Evolutionary conservation across 148 eudicot genomes (phyloP), one percentile per base, ranked within the genome.

Genomic region (Vaccinium corymbosum): DNA sequence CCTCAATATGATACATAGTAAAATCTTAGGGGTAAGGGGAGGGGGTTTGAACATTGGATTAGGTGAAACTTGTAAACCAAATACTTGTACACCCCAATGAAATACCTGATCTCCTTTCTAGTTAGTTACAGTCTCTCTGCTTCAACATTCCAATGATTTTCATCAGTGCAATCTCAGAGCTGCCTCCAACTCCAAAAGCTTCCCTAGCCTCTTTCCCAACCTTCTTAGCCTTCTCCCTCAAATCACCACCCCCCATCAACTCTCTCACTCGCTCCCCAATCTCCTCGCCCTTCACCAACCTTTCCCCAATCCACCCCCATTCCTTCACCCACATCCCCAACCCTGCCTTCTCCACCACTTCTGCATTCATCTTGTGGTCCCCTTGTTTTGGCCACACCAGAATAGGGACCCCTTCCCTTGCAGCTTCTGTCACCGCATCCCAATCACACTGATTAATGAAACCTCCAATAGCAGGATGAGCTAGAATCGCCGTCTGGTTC

Each of bases 291-390:
- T 71, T 35, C 83, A 84, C 83, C 56, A 72, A 16, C 17, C 79
- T 80, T 22, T 84, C 79, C 35, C 78, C 82, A 7, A 82, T 55
- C 86, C 83, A 84, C 7, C 86, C 82, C 86, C 86, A 84, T 4
- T 79, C 82, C 22, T 51, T 78, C 48, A 68, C 82, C 86, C 86
- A 84, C 13, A 78, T 38, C 61, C 86, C 86, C 66, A 79, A 32
- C 71, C 86, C 86, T 4, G 86, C 78, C 42, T 79, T 80, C 79
- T 68, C 83, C 5, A 80, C 79, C 83, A 79, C 83, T 51, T 84
- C 86, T 9, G 78, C 79, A 25, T 71, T 80, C 79, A 84, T 84
- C 79, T 72, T 84, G 9, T 79, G 86, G n/a, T 84, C 86, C 79
- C 83, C 86, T 15, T 84, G 78, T 22, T 53, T 78, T 14, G 82